Percentiles rank a stretch among this genome's conserved stretches.
Evolutionary conservation across 2,329 filamentous ascomycete genomes (phyloP).

Genomic region (Boeremia exigua): DNA sequence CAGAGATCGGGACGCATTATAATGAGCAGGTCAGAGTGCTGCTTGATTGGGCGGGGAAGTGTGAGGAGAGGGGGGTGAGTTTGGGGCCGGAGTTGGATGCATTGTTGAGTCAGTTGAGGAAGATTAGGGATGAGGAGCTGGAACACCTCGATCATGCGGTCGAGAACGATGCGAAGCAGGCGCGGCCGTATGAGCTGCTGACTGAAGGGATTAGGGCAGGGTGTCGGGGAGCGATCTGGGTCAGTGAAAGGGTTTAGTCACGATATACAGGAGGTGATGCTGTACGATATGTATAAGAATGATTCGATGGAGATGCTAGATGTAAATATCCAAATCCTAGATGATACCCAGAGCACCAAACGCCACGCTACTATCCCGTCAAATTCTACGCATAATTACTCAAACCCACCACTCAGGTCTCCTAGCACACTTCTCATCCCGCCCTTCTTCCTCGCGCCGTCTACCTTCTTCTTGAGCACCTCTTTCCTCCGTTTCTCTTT

Average conservation of each 20-base stretch:
- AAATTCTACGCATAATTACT: constrained; percentile 25
- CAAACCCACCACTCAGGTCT: constrained; percentile 44
- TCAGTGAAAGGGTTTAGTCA: constrained; percentile 73
- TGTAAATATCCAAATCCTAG: neutral
- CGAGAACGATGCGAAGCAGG: constrained; percentile 89
- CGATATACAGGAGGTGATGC: neutral
- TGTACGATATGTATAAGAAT: neutral
- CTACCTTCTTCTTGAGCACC: constrained; percentile 54
- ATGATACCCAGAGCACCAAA: neutral
- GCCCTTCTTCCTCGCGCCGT: constrained; percentile 29
- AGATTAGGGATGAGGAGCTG: constrained; percentile 92
- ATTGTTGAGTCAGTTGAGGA: constrained; percentile 74
- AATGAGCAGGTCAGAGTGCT: constrained; percentile 87
- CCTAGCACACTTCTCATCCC: constrained; percentile 44
- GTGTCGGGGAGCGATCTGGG: constrained; percentile 90
- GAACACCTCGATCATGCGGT: constrained; percentile 97
- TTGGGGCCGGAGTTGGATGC: constrained; percentile 77
- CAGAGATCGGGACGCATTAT: constrained; percentile 95
- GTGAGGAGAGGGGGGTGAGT: constrained; percentile 78
- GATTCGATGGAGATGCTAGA: neutral
- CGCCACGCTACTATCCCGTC: neutral
- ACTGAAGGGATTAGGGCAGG: constrained; percentile 88
- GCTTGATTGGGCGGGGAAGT: constrained; percentile 78
- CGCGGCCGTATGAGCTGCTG: constrained; percentile 85
- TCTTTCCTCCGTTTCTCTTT: constrained; percentile 59